phyloP scores from a whole-genome alignment of 139 green algal genomes.

The Dunaliella sp. region DNA sequence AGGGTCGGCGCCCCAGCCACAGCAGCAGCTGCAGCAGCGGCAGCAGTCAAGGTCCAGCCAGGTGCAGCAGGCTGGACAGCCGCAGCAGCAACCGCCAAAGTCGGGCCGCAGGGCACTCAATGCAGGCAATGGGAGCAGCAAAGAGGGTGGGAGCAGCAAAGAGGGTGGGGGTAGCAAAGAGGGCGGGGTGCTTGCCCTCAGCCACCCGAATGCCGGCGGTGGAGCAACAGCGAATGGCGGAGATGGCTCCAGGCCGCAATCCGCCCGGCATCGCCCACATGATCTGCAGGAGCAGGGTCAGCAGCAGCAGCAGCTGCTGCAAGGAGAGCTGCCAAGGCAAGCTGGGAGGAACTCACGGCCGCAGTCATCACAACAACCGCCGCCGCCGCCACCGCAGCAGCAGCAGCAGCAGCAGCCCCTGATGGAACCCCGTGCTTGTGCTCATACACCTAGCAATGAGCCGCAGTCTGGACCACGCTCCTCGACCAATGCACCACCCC shows the following conservation, averaged over 20 bases:
- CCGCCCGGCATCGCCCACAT: too few species aligned
- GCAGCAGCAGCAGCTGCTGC: not conserved
- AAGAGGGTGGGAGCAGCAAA: not conserved
- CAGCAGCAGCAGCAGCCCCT: conserved; percentile 5
- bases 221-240: not conserved
- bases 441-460: too few species aligned
- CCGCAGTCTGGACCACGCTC: too few species aligned
- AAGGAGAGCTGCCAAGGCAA: not conserved
- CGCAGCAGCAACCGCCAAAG: not conserved
- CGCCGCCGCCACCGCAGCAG: not conserved
- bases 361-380: not conserved
- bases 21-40: not conserved
- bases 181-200: too few species aligned
- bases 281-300: not conserved
- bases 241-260: too few species aligned
- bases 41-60: not conserved
- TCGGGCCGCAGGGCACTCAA: not conserved
- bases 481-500: too few species aligned
- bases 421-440: too few species aligned
- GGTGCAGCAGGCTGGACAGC: not conserved
- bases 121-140: not conserved
- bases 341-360: not conserved
- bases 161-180: not conserved
- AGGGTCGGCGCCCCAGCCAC: not conserved
- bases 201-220: not conserved